Evolutionary conservation across 139 green algal species (phyloP).

Genomic region (Asterochloris erici): DNA sequence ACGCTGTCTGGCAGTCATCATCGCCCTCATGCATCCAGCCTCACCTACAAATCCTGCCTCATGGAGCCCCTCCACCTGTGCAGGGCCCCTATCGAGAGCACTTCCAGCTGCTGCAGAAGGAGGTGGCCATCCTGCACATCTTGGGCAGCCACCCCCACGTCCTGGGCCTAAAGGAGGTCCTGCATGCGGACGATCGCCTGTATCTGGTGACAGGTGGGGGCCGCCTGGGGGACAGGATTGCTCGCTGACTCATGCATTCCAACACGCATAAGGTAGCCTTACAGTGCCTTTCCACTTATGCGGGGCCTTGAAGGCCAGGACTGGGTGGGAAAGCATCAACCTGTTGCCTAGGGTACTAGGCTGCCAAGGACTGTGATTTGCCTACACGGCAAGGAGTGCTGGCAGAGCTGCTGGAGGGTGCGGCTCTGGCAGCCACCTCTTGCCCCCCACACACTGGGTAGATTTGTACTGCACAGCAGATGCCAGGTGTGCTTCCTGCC

Average conservation of each 20-base stretch:
- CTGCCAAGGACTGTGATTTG: no score
- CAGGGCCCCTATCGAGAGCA: neutral
- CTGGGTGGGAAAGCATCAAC: no score
- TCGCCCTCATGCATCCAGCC: no score
- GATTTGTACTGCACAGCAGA: no score
- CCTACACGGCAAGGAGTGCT: no score
- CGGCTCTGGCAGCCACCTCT: no score
- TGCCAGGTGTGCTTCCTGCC: neutral
- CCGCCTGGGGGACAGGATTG: neutral
- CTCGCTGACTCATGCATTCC: neutral
- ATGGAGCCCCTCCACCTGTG: no score
- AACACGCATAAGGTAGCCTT: neutral
- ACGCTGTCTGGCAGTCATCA: no score
- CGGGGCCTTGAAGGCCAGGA: no score
- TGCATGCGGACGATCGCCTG: constrained; percentile 16
- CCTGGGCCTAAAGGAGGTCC: constrained; percentile 15
- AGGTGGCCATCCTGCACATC: constrained; percentile 22
- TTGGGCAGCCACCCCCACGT: constrained; percentile 16
- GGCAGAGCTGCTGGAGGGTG: no score
- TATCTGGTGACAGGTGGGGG: constrained; percentile 22
- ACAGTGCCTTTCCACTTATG: neutral
- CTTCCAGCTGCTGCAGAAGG: constrained; percentile 8
- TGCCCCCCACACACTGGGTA: neutral
- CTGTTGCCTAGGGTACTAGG: no score
- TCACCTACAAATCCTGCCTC: no score